phyloP scores from a whole-genome alignment of 169 alveolate genomes.

The Plasmodium reichenowi region DNA sequence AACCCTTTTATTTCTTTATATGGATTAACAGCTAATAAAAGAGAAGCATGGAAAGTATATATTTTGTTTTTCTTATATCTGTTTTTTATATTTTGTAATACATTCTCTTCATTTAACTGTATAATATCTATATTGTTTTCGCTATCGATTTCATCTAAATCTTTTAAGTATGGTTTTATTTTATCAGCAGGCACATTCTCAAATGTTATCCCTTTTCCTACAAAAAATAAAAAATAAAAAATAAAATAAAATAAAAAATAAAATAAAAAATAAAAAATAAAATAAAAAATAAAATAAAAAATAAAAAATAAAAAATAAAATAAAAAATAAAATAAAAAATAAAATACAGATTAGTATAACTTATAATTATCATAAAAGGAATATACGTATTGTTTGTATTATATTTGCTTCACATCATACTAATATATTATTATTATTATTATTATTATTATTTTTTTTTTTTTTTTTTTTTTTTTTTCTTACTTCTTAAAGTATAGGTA shows the following conservation, averaged over 20 bases:
- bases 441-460: neutral
- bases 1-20: slow-evolving; percentile 83
- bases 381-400: too few species aligned
- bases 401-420: neutral
- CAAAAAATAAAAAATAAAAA: too few species aligned
- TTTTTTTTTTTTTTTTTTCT: slow-evolving; percentile 3
- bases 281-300: too few species aligned
- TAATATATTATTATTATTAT: neutral
- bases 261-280: too few species aligned
- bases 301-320: too few species aligned
- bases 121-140: slow-evolving; percentile 60
- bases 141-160: slow-evolving; percentile 23
- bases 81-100: slow-evolving; percentile 58
- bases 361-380: too few species aligned
- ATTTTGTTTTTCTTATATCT: slow-evolving; percentile 77
- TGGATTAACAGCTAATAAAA: slow-evolving; percentile 88
- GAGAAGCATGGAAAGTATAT: slow-evolving; percentile 88
- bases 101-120: slow-evolving; percentile 46
- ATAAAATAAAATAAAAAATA: too few species aligned
- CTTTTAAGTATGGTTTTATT: slow-evolving; percentile 36
- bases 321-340: too few species aligned
- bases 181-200: slow-evolving; percentile 42
- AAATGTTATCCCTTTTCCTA: slow-evolving; percentile 52
- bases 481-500: slow-evolving; percentile 37
- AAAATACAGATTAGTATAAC: neutral